These are phyloP conservation scores for Leccinum longicurvipes DNA, from an alignment of 768 basidiomycete species.

Conservation along the genomic window DNA sequence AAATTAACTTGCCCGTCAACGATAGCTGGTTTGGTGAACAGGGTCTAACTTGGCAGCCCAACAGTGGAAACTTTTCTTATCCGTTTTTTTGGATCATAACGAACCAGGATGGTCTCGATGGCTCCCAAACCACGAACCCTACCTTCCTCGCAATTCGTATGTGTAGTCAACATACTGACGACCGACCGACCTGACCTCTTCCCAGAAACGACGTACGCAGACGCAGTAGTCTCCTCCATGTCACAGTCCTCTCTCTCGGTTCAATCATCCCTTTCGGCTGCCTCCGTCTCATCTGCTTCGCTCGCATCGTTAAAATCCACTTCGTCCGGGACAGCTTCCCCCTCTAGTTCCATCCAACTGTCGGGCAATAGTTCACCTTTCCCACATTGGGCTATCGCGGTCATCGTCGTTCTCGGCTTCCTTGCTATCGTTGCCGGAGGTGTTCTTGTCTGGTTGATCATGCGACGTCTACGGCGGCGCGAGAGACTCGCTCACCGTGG, in stretches of 20 bases:
- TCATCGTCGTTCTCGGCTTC: constrained; percentile 83
- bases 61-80: constrained; percentile 49
- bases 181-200: constrained; percentile 2
- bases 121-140: constrained; percentile 59
- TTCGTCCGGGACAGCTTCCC: constrained; percentile 20
- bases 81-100: constrained; percentile 80
- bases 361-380: constrained; percentile 42
- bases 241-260: constrained; percentile 41
- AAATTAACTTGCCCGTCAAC: constrained; percentile 53
- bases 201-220: constrained; percentile 72
- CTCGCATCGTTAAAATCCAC: constrained; percentile 37
- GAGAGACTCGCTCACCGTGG: constrained; percentile 54
- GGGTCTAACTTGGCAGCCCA: constrained; percentile 46
- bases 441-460: constrained; percentile 66
- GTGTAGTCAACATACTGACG: constrained; percentile 34
- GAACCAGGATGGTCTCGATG: constrained; percentile 53
- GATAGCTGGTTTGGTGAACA: constrained; percentile 71
- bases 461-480: constrained; percentile 62
- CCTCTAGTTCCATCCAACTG: constrained; percentile 46
- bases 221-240: constrained; percentile 60
- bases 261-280: constrained; percentile 22
- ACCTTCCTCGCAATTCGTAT: constrained; percentile 79
- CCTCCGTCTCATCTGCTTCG: constrained; percentile 38
- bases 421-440: constrained; percentile 72
- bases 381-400: constrained; percentile 90